Evolutionary conservation across 106 monocot species (phyloP), one percentile per base, ranked within the genome.

Genomic region (Dioscorea dumetorum): DNA sequence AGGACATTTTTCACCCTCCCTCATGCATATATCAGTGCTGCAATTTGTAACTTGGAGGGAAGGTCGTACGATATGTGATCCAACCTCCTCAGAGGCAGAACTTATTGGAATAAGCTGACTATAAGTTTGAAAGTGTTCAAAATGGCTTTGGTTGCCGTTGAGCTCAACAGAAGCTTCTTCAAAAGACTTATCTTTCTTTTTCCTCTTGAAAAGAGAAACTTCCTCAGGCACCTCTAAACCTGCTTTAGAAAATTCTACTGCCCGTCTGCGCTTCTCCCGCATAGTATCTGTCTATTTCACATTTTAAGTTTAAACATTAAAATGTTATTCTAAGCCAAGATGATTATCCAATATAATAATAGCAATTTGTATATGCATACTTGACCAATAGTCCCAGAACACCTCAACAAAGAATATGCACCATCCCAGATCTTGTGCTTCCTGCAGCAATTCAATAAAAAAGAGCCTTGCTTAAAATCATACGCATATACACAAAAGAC

Each of bases 301-400:
- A 65, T n/a, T 56, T 28, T 24, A 49, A 31, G 17, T 56, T 57
- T 28, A 28, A 49, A 48, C 15, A 21, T 63, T 54, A 33, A 66
- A 33, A 67, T 14, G 5, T 12, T 9, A 32, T 50, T 16, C 6
- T 17, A 58, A 71, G 4, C 49, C n/a, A 8, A 22, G 10, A n/a
- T 70, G 14, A 50, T 63, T 28, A 63, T 2, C 34, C 14, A 31
- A 63, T 1, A 34, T 35, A 64, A 17, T 17, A 48, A 64, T 64
- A 34, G 1, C 19, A 50, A 60, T 24, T 56, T 11, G 6, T 48
- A 57, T 23, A 20, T n/a, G 41, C 82, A 75, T 74, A 92, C 97
- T 73, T 90, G 82, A 12, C 97, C 92, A 62, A 92, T 99, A 65
- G 89, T 99, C n/a, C 92, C 90, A 12, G 92, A 99, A 65, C 92